Percentiles rank a stretch among this genome's conserved stretches.
Evolutionary conservation across 2,329 filamentous ascomycete species (phyloP).

Genomic region (Claviceps spartinae): DNA sequence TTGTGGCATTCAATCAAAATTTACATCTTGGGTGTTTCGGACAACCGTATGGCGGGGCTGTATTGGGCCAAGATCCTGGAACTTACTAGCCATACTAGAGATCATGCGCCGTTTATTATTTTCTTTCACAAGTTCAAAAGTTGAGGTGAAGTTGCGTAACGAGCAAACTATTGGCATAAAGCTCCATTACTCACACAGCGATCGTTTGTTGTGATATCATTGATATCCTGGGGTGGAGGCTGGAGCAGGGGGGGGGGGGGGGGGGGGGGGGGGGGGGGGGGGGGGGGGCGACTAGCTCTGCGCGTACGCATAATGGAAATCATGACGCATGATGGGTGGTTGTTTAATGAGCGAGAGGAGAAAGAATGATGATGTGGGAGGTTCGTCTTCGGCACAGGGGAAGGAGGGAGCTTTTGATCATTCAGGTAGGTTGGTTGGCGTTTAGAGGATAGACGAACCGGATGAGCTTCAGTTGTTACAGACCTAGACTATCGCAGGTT

Average conservation of each 20-base stretch:
- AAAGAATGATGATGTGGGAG: slow-evolving; percentile 2
- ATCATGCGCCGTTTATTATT: slow-evolving; percentile 8
- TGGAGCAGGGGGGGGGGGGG: background rate
- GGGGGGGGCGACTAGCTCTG: background rate
- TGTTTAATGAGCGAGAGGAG: background rate
- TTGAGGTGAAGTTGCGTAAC: slow-evolving; percentile 5
- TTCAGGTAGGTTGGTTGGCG: slow-evolving; percentile 23
- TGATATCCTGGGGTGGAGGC: slow-evolving; percentile 8
- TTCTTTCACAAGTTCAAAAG: background rate
- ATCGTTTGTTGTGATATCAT: slow-evolving; percentile 8
- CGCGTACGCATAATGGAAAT: slow-evolving; percentile 3
- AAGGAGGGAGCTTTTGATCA: slow-evolving; percentile 12
- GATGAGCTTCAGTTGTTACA: slow-evolving; percentile 18
- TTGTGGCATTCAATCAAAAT: background rate
- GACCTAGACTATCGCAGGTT: slow-evolving; percentile 10
- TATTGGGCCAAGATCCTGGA: background rate
- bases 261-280: too few relatives aligned
- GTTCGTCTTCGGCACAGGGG: slow-evolving; percentile 6
- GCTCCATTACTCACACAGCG: slow-evolving; percentile 5
- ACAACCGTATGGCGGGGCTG: background rate
- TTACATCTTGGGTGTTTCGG: background rate
- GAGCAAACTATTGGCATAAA: slow-evolving; percentile 4
- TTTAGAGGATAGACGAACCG: slow-evolving; percentile 26
- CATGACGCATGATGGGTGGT: slow-evolving; percentile 6
- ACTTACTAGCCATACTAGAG: background rate